Base-by-base conservation (phyloP, 257 asterid species). In the Eustoma russellianum region DNA sequence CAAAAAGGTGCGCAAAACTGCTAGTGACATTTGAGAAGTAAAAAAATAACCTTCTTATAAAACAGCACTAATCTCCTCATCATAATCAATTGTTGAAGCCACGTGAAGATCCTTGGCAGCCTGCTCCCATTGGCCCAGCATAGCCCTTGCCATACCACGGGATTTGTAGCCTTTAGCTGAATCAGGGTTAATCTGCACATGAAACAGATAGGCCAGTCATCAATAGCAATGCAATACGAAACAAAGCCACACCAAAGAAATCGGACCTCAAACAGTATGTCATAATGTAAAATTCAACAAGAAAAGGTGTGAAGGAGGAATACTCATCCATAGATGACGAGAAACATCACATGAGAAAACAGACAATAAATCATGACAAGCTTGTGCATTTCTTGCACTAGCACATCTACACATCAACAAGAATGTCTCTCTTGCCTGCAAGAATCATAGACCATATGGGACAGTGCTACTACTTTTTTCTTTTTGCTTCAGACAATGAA, bases 131-230 rank as follows among this genome's bases (percentile, higher is more conserved):
- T 73, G 80, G 35, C 98, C 98, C 55, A 92, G 94, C 94, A 85
- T 85, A 34, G 97, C 80, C 7, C 74, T 67, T 19, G 99, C 97
- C 59, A 92, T 82, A 66, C 99, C 99, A 14, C 95, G 95, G 9
- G 97, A 77, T 72, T 92, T 92, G 71, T 92, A 92, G 56, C 99
- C 99, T 74, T 88, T 92, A 43, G 99, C 99, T 60, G 99, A 92
- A 73, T 92, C 99, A 17, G 99, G 93, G 65, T 92, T 92, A 55
- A 92, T 80, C 99, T 92, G 81, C 15, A 54, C 58, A 41, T 46
- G 35, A 34, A 55, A 41, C 10, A 65, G 3, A 13, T 9, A 49
- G 52, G 9, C 48, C 67, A 43, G n/a, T 18, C 33, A 19, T 33
- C 41, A 2, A 33, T n/a, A 56, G 5, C n/a, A 52, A 46, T 44